Evolutionary conservation across 2,329 filamentous ascomycete species (phyloP).

Genomic region (Botrytis byssoidea): DNA sequence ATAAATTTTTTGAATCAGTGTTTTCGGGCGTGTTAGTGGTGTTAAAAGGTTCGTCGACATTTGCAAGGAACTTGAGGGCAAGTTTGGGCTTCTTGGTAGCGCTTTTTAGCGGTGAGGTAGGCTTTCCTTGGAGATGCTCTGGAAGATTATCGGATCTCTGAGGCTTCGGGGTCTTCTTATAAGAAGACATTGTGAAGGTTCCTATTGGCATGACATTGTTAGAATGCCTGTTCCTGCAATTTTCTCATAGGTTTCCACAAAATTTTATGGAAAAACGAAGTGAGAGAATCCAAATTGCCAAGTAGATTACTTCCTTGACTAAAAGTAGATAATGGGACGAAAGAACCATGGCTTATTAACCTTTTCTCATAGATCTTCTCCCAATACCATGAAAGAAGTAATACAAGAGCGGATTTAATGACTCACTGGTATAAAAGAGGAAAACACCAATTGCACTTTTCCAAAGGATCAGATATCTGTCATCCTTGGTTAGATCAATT

Average conservation of each 20-base stretch:
- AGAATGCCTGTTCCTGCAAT: background rate
- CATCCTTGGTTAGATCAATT: background rate
- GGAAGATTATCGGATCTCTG: background rate
- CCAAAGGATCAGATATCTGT: background rate
- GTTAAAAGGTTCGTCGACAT: accelerated
- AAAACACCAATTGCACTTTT: background rate
- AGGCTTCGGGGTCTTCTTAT: background rate
- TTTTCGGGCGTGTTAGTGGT: background rate
- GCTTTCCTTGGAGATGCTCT: background rate
- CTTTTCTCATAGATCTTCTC: background rate
- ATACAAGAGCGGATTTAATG: background rate
- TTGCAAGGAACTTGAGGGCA: accelerated
- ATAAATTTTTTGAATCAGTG: background rate
- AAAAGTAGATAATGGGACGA: background rate
- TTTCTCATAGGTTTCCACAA: background rate
- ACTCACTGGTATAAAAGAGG: background rate
- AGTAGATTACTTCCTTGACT: background rate
- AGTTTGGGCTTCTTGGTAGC: background rate
- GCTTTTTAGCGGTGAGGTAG: background rate
- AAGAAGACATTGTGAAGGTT: background rate
- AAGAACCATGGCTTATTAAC: background rate
- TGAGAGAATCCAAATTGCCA: background rate
- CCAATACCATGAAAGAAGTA: background rate
- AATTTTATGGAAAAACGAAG: background rate
- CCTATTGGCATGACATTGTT: background rate